A percentile compares a stretch with the other conserved stretches of the same genome.
Conservation (phyloP, 225 moss, liverwort and hornwort genomes). For the Bryum argenteum region DNA sequence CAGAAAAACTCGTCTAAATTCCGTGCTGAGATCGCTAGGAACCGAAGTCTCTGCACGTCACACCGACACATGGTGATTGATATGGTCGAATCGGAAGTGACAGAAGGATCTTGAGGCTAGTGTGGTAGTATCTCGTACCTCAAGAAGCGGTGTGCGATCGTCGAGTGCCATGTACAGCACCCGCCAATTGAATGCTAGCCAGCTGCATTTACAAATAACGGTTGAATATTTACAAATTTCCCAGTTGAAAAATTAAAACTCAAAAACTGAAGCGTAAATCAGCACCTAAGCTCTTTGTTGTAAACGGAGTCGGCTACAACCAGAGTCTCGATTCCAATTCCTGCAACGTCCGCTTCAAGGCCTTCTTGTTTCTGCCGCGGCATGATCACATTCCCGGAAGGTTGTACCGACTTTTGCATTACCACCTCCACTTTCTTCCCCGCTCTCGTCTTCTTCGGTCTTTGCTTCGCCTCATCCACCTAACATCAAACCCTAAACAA, state of each 20-base stretch:
- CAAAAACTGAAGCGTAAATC: neutral
- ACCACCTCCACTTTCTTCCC: constrained; percentile 23
- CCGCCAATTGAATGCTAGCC: constrained; percentile 67
- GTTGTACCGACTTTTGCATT: neutral
- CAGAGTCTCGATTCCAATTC: constrained; percentile 46
- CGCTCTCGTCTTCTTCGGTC: constrained; percentile 27
- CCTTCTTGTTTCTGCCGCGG: constrained; percentile 58
- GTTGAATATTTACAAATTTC: neutral
- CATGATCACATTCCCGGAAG: constrained; percentile 48
- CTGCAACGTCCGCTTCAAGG: constrained; percentile 51
- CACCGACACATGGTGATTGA: neutral
- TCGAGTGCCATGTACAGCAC: constrained; percentile 63
- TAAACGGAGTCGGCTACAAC: constrained; percentile 54
- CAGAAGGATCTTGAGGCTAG: neutral
- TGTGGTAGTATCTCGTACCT: constrained; percentile 31
- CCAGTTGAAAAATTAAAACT: neutral
- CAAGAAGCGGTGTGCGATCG: constrained; percentile 55
- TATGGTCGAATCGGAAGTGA: neutral
- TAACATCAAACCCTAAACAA: constrained; percentile 9
- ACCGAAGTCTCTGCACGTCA: constrained; percentile 50
- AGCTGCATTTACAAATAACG: constrained; percentile 33
- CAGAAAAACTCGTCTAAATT: constrained; percentile 66
- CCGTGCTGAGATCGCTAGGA: constrained; percentile 54
- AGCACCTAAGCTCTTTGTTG: constrained; percentile 60
- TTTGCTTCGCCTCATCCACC: constrained; percentile 27